Conservation (phyloP, 1,284 basidiomycete species). For the Sphagnurus paluster region DNA sequence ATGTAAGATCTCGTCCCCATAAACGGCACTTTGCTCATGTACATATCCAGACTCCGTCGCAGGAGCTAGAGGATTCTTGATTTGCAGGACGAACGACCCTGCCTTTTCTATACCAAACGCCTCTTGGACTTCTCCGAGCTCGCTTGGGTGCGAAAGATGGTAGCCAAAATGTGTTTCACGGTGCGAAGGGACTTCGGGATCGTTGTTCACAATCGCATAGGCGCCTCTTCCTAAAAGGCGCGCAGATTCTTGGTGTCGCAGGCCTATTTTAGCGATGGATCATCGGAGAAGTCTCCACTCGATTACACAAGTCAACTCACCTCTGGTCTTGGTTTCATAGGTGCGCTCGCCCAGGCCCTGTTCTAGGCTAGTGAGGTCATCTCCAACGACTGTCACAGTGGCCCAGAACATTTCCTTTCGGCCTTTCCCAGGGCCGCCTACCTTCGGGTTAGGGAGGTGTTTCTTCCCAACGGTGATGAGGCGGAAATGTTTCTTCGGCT, state of each 20-base stretch:
- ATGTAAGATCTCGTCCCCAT: constrained; percentile 46
- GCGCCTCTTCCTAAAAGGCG: constrained; percentile 61
- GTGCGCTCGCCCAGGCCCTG: constrained; percentile 50
- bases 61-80: constrained; percentile 58
- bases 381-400: constrained; percentile 49
- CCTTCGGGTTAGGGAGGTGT: constrained; percentile 53
- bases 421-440: constrained; percentile 25
- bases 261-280: constrained; percentile 32
- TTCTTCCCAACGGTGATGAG: constrained; percentile 65
- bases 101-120: constrained; percentile 50
- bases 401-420: constrained; percentile 60
- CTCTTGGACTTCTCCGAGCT: constrained; percentile 51
- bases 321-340: constrained; percentile 69
- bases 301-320: constrained; percentile 24
- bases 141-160: constrained; percentile 53
- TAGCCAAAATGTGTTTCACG: constrained; percentile 58
- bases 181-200: constrained; percentile 43
- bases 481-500: constrained; percentile 48
- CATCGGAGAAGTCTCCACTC: not conserved
- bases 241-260: constrained; percentile 53
- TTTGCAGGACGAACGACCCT: constrained; percentile 53
- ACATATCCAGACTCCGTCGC: constrained; percentile 36
- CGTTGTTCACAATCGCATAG: constrained; percentile 60
- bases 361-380: constrained; percentile 51
- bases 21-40: constrained; percentile 39